Base-by-base conservation (phyloP, 139 green algal species). In the Penium margaritaceum region DNA sequence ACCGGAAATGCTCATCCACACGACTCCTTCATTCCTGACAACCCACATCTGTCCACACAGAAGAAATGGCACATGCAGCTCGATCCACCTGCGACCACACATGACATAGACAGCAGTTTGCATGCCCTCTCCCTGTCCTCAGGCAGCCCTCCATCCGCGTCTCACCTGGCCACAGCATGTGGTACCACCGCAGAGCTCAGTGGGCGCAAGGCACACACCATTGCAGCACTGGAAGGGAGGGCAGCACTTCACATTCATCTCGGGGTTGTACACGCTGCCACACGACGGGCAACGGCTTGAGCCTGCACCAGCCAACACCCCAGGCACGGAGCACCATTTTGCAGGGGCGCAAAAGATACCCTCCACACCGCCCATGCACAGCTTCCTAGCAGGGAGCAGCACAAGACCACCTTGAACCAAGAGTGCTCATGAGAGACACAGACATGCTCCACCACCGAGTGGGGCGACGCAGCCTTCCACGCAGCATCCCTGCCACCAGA, bases 211-310 rank as follows among this genome's bases (percentile, higher is more conserved):
- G 51, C 51, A 60, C 15, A 60, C 51, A 24, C 51, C 51, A 24
- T 60, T 60, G 51, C 51, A 60, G 51, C 51, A 60, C 51, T 60
- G 51, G 51, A 60, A 60, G 14, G 51, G 51, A n/a, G 30, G 29
- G 51, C 51, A 60, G 51, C 51, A 60, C 24, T 24, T 60, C 24
- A 60, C 21, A n/a, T 60, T 60, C 21, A 33, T 60, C 51, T 24
- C 19, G 51, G 51, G 51, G 51, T 60, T 60, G 5, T 19, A 15
- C 15, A 60, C 17, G n/a, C 51, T 60, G 14, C 51, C 51, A 24
- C 51, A 60, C 51, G 15, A 33, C 24, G 51, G 51, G 51, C 51
- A 60, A 27, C 21, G 51, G 17, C n/a, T n/a, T 0, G n/a, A 24
- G 44, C 24, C 1, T n/a, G 51, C 15, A 60, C 24, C 1, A 5